phyloP scores from a whole-genome alignment of 1,284 basidiomycete genomes.

The Heterobasidion occidentale region DNA sequence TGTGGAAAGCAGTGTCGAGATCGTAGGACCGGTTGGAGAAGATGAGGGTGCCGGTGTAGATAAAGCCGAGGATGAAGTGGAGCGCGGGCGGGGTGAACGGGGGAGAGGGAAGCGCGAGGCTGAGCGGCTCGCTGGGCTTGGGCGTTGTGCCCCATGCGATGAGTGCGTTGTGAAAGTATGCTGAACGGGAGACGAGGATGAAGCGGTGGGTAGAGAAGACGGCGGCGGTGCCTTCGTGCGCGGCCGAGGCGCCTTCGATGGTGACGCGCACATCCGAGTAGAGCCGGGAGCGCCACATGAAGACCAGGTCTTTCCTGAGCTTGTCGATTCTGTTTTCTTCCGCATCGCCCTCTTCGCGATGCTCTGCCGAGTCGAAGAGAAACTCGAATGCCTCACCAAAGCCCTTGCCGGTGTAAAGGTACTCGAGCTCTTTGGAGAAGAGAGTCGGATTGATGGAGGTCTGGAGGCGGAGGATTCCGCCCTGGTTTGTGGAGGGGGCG shows the following conservation, averaged over 20 bases:
- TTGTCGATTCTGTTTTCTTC: conserved; percentile 80
- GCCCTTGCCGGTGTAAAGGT: conserved; percentile 83
- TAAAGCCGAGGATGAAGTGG: conserved; percentile 90
- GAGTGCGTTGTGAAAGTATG: conserved; percentile 79
- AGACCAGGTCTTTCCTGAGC: conserved; percentile 84
- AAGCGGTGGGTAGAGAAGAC: conserved; percentile 91
- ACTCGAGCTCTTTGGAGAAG: conserved; percentile 84
- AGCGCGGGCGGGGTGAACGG: conserved; percentile 93
- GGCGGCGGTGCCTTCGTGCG: conserved; percentile 62
- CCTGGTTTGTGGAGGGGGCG: conserved; percentile 30
- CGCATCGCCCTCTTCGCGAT: conserved; percentile 40
- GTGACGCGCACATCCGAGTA: conserved; percentile 86
- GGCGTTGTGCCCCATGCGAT: conserved; percentile 44
- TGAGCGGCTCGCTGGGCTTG: conserved; percentile 34
- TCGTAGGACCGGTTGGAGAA: conserved; percentile 94
- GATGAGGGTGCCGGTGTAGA: conserved; percentile 90
- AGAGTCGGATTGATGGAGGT: conserved; percentile 68
- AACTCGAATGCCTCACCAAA: conserved; percentile 87
- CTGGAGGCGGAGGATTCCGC: conserved; percentile 44
- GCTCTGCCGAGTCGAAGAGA: conserved; percentile 68
- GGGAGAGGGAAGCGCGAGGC: conserved; percentile 76
- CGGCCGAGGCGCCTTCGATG: conserved; percentile 53
- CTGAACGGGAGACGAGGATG: conserved; percentile 82
- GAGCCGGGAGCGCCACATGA: conserved; percentile 91
- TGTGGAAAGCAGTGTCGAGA: conserved; percentile 85